These are phyloP conservation scores for Beauveria brongniartii DNA, from an alignment of 2,329 filamentous ascomycete genomes.

Conservation along the genomic window DNA sequence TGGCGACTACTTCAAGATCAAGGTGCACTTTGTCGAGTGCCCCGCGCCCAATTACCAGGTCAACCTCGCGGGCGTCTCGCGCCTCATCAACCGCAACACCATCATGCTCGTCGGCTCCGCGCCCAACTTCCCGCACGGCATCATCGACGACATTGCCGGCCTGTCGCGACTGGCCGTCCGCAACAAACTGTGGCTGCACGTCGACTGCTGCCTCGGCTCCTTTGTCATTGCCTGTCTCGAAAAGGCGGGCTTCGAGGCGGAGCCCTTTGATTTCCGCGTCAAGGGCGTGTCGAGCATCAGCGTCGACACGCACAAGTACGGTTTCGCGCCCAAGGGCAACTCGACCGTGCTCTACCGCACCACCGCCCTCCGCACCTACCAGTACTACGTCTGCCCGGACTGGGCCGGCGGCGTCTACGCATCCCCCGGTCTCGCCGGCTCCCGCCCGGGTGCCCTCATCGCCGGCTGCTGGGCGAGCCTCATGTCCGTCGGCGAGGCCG, in stretches of 20 bases:
- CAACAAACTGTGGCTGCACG: constrained; percentile 79
- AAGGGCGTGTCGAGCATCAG: constrained; percentile 92
- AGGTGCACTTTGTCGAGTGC: constrained; percentile 79
- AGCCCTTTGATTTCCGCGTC: constrained; percentile 86
- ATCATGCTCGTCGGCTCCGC: constrained; percentile 88
- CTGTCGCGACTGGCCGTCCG: constrained; percentile 76
- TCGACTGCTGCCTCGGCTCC: constrained; percentile 95
- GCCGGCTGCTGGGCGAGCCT: constrained; percentile 92
- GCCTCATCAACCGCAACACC: constrained; percentile 90
- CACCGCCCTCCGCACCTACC: constrained; percentile 68
- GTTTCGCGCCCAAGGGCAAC: constrained; percentile 97
- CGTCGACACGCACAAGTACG: constrained; percentile 98
- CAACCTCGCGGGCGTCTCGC: constrained; percentile 65
- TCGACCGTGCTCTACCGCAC: constrained; percentile 87
- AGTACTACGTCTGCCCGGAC: constrained; percentile 93
- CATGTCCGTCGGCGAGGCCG: constrained; percentile 78
- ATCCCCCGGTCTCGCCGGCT: constrained; percentile 84
- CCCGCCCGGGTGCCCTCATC: constrained; percentile 85
- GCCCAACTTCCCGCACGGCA: constrained; percentile 96
- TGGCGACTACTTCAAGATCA: constrained; percentile 93
- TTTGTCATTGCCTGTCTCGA: constrained; percentile 90
- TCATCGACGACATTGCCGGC: constrained; percentile 86
- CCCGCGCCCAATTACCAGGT: constrained; percentile 82
- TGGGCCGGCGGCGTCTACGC: constrained; percentile 97
- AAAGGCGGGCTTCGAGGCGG: constrained; percentile 84